Evolutionary conservation across 2,329 filamentous ascomycete species (phyloP).

Genomic region (Hawksworthiomyces lignivorus): DNA sequence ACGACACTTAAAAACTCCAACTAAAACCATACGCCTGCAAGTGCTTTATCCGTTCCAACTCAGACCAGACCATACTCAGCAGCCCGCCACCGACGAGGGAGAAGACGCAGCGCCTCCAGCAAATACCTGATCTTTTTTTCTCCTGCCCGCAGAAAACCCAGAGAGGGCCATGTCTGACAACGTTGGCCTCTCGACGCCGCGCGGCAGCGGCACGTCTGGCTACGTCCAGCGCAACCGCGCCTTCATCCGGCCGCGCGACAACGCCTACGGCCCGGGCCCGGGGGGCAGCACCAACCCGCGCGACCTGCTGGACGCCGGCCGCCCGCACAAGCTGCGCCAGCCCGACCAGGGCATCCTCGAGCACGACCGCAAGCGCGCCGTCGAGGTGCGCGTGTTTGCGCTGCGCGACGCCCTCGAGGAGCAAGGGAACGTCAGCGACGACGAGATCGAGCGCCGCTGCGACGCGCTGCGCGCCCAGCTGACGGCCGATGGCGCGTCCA

Average conservation of each 20-base stretch:
- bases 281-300: constrained; percentile 60
- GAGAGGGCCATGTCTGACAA: constrained; percentile 93
- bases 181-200: constrained; percentile 88
- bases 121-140: too few relatives aligned
- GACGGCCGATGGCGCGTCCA: constrained; percentile 31
- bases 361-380: constrained; percentile 82
- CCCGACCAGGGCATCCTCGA: constrained; percentile 90
- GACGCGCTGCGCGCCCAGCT: constrained; percentile 59
- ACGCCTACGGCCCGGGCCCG: constrained; percentile 66
- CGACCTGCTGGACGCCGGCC: constrained; percentile 62
- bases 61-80: too few relatives aligned
- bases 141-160: too few relatives aligned
- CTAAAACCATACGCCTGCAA: too few relatives aligned
- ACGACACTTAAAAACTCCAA: too few relatives aligned
- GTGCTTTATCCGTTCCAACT: too few relatives aligned
- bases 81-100: too few relatives aligned
- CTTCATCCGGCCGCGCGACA: constrained; percentile 76
- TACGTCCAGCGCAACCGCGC: constrained; percentile 96
- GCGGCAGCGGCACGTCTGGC: constrained; percentile 91
- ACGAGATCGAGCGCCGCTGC: constrained; percentile 78
- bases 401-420: constrained; percentile 88
- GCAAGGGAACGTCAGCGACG: constrained; percentile 74
- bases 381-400: constrained; percentile 92
- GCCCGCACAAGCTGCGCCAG: constrained; percentile 87
- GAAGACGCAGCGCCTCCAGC: too few relatives aligned